Base-by-base conservation (phyloP, 257 asterid genomes). In the Cynanchum wilfordii region DNA sequence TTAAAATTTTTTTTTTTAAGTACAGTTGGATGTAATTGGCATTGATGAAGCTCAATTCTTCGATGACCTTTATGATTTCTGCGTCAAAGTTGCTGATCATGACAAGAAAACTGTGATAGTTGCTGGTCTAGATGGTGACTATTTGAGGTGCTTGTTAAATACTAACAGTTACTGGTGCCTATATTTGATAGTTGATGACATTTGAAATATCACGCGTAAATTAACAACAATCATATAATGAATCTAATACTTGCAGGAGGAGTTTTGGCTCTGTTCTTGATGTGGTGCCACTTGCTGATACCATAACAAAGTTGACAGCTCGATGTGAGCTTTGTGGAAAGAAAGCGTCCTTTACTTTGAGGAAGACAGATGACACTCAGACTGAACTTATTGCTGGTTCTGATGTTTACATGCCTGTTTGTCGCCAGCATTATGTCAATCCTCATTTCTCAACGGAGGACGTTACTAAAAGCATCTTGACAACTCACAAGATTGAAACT, bases 81-180 rank as follows among this genome's bases (percentile, higher is more conserved):
- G 96, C 86, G 79, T 82, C 22, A 83, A 85, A 70, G 97, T 89
- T 3, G 93, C 96, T 71, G 98, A 93, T 83, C 57, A 78, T 66
- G 95, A 93, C 74, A 93, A 93, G 13, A 90, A 90, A 81, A 89
- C 51, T 33, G 75, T 93, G 5, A 79, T 90, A 8, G 82, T 92
- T 77, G 98, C 98, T 73, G 98, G 98, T 70, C 96, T 92, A 29
- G 98, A 92, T 70, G 97, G 98, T 20, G 97, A 93, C 79, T 93
- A 87, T 82, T 73, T 84, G 59, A 93, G 98, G 98, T 87, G 70
- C 15, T 63, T 68, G 24, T 59, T 17, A 33, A 30, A 2, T 19
- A 38, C 29, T 19, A 17, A 17, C 5, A 17, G 19, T 25, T 38
- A 63, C 4, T 24, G 36, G 22, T 63, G n/a, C 44, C 44, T 13